phyloP scores from a whole-genome alignment of 805 yeast species.

The Phaffomyces thermotolerans region DNA sequence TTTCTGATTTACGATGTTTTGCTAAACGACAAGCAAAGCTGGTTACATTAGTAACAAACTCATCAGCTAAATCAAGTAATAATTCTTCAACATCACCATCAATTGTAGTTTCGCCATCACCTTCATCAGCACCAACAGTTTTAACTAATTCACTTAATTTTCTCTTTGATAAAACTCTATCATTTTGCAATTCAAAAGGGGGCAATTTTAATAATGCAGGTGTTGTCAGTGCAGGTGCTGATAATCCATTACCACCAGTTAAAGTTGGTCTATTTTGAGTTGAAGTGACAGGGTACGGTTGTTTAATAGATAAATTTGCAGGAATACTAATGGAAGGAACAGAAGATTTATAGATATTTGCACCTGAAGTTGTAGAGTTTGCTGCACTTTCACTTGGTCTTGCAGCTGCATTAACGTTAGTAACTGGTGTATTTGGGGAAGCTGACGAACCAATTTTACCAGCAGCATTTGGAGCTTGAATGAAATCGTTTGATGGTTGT shows the following conservation, averaged over 20 bases:
- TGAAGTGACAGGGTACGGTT: slow-evolving; percentile 57
- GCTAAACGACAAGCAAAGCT: slow-evolving; percentile 92
- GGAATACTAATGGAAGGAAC: slow-evolving; percentile 69
- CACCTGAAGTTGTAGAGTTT: slow-evolving; percentile 21
- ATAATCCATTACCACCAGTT: slow-evolving; percentile 74
- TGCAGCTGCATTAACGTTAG: slow-evolving; percentile 45
- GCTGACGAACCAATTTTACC: slow-evolving; percentile 17
- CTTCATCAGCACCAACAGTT: slow-evolving; percentile 77
- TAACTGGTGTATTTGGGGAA: slow-evolving; percentile 33
- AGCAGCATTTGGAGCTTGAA: slow-evolving; percentile 6
- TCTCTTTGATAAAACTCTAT: slow-evolving; percentile 80
- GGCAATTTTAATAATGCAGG: slow-evolving; percentile 75
- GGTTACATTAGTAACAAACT: slow-evolving; percentile 85
- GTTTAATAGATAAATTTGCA: slow-evolving; percentile 54
- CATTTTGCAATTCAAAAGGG: slow-evolving; percentile 73
- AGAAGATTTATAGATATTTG: slow-evolving; percentile 31
- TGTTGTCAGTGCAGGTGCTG: slow-evolving; percentile 62
- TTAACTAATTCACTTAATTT: slow-evolving; percentile 83
- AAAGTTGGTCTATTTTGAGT: slow-evolving; percentile 74
- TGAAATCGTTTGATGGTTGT: slow-evolving; percentile 10
- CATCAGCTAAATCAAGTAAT: slow-evolving; percentile 88
- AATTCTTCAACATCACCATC: slow-evolving; percentile 96
- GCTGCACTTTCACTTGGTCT: slow-evolving; percentile 26
- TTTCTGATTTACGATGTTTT: slow-evolving; percentile 85
- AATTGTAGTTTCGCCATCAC: slow-evolving; percentile 82